These are phyloP conservation scores for Panellus pusillus DNA, from an alignment of 768 basidiomycete species.

Conservation along the genomic window DNA sequence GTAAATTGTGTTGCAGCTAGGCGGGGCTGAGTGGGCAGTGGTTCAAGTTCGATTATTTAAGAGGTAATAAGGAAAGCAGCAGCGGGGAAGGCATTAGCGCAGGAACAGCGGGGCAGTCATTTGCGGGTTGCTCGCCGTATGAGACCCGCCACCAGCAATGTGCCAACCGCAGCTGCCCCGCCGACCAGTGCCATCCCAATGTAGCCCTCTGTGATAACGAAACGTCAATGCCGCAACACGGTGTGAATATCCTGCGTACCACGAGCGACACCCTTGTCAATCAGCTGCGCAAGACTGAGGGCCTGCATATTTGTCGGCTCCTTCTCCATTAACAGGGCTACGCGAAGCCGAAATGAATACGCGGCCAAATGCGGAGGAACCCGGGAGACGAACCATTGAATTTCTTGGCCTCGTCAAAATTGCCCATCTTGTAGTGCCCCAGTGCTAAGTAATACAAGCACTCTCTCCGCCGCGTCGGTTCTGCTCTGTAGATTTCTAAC, in stretches of 20 bases:
- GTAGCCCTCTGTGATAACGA: slow-evolving; percentile 75
- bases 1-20: slow-evolving; percentile 9
- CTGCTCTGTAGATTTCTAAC: slow-evolving; percentile 87
- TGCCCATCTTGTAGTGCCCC: slow-evolving; percentile 95
- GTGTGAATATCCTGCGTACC: slow-evolving; percentile 45
- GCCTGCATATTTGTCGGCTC: slow-evolving; percentile 95
- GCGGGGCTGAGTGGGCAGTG: slow-evolving; percentile 17
- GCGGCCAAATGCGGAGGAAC: neutral
- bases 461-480: slow-evolving; percentile 85
- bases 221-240: neutral
- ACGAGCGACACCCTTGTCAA: slow-evolving; percentile 81
- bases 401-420: slow-evolving; percentile 87
- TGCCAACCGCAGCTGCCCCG: slow-evolving; percentile 83
- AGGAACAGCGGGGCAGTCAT: slow-evolving; percentile 30
- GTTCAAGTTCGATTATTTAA: slow-evolving; percentile 11
- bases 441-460: slow-evolving; percentile 96
- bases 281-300: slow-evolving; percentile 79
- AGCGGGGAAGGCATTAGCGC: slow-evolving; percentile 17
- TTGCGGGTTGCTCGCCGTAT: slow-evolving; percentile 79
- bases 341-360: slow-evolving; percentile 1
- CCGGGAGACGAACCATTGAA: slow-evolving; percentile 80
- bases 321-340: slow-evolving; percentile 84
- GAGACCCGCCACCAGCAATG: slow-evolving; percentile 69
- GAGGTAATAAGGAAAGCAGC: slow-evolving; percentile 3
- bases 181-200: slow-evolving; percentile 97